A percentile compares a stretch with the other conserved stretches of the same genome.
These are phyloP conservation scores for Achaetomiella virescens DNA, from an alignment of 495 filamentous ascomycete genomes.

Conservation along the genomic window DNA sequence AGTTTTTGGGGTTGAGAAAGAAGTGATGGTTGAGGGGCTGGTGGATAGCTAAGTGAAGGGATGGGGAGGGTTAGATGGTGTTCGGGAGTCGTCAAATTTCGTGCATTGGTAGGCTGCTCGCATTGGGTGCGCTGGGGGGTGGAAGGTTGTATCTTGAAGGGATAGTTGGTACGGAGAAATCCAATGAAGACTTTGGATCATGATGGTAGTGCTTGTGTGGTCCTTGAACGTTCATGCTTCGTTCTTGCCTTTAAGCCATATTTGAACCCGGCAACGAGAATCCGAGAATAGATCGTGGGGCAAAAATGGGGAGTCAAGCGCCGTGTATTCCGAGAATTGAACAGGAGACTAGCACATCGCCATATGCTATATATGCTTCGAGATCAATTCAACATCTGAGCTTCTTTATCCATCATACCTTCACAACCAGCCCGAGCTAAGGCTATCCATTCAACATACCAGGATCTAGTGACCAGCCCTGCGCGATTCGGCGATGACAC, in stretches of 20 bases:
- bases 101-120: slow-evolving; percentile 2
- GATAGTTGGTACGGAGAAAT: neutral
- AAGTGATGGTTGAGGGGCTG: slow-evolving; percentile 27
- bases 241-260: too few species aligned
- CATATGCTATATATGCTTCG: too few species aligned
- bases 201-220: too few species aligned
- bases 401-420: slow-evolving; percentile 1
- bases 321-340: too few species aligned
- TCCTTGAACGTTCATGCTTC: too few species aligned
- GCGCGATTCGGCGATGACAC: slow-evolving; percentile 93
- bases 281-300: too few species aligned
- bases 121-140: slow-evolving; percentile 11
- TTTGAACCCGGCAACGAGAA: too few species aligned
- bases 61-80: neutral
- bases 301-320: too few species aligned
- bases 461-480: slow-evolving; percentile 68
- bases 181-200: too few species aligned
- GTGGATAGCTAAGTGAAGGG: neutral
- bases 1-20: slow-evolving; percentile 63
- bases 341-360: too few species aligned
- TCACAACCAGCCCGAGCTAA: slow-evolving; percentile 7
- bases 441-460: too few species aligned
- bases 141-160: neutral
- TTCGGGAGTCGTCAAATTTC: neutral
- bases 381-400: neutral